Base-by-base conservation (phyloP, 331 rosid species). In the Quercus tomentella region DNA sequence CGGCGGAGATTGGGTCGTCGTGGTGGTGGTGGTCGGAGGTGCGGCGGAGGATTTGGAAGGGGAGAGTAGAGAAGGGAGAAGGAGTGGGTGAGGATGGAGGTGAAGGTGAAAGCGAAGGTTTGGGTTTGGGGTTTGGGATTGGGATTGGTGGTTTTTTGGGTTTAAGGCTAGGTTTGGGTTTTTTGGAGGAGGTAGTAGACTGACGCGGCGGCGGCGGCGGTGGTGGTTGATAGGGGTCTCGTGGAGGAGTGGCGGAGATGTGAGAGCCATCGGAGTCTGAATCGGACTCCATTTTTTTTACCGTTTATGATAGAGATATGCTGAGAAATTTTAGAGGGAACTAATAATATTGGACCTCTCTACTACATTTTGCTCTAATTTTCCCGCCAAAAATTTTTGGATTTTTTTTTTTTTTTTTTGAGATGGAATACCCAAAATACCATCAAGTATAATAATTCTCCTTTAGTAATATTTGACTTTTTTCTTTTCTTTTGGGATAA, bases 231-330 rank as follows among this genome's bases (percentile, higher is more conserved):
- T 22, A 74, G 77, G 81, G 56, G 43, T 80, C 74, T 83, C 98
- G 78, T 12, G 98, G 98, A 12, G 99, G 97, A 79, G 99, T 95
- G 71, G 94, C 80, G 25, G 97, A 95, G 87, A 95, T 73, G 77
- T 91, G 97, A 81, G 99, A 95, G 35, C 86, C 96, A 49, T 91
- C 96, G n/a, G 97, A 92, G 66, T 89, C 97, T 11, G 97, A 90
- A 89, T 91, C 93, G 70, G 97, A 91, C 16, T 85, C 89, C 99
- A 95, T 84, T 66, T 41, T 41, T 41, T 41, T 41, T 8, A 8
- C 14, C 49, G 49, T 41, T 8, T 8, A 9, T 41, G 49, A 9
- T 41, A 2, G 49, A 41, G 49, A 41, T 41, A 0, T 41, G 49
- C 49, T 9, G 12, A 41, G 49, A 41, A 41, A 9, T 41, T 41